Conservation (phyloP, 495 filamentous ascomycete species). For the Rusavskia elegans region DNA sequence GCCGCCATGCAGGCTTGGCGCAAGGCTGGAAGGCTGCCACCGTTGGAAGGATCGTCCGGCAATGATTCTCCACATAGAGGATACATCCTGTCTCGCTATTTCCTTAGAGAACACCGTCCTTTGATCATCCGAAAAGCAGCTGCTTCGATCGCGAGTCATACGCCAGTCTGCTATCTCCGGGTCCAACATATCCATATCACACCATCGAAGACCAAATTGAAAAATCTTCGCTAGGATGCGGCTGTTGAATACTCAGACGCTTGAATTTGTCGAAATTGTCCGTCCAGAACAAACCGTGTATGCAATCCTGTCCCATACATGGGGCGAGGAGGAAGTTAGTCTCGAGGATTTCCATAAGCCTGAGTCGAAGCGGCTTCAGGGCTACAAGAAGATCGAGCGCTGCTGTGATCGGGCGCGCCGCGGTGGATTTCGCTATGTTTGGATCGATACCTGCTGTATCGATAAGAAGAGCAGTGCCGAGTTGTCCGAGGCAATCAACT, state of each 20-base stretch:
- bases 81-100: too few species aligned
- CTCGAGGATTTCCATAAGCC: conserved; percentile 16
- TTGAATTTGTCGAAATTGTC: conserved; percentile 22
- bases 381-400: conserved; percentile 13
- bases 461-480: conserved; percentile 27
- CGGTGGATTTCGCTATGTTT: conserved; percentile 15
- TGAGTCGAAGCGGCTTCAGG: not conserved
- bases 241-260: conserved; percentile 25
- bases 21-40: too few species aligned
- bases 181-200: too few species aligned
- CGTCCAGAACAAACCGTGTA: conserved; percentile 13
- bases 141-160: too few species aligned
- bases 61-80: too few species aligned
- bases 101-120: too few species aligned
- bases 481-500: conserved; percentile 24
- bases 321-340: conserved; percentile 19
- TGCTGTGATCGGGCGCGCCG: conserved; percentile 10
- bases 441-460: conserved; percentile 31
- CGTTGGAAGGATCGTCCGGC: too few species aligned
- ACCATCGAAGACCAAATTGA: too few species aligned
- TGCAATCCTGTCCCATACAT: conserved; percentile 22
- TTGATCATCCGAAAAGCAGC: too few species aligned
- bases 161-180: too few species aligned
- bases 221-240: conserved; percentile 16
- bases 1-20: too few species aligned